Conservation (phyloP, 352 stramenopile species). For the Elongisporangium undulatum region DNA sequence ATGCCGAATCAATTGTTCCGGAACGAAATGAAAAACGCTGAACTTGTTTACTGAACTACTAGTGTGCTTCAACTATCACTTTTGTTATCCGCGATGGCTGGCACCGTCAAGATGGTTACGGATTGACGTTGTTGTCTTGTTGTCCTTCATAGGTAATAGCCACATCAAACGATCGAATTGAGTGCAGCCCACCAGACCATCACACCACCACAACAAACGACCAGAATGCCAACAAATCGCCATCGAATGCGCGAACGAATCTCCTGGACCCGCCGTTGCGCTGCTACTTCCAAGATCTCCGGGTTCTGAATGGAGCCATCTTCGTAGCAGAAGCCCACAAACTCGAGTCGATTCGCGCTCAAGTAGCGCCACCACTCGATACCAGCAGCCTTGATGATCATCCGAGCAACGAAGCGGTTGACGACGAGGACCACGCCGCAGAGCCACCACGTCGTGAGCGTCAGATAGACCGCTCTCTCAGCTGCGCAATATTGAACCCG, state of each 20-base stretch:
- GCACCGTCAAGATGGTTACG: background rate
- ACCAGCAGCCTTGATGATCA: slow-evolving; percentile 38
- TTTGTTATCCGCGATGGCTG: background rate
- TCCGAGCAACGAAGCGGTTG: slow-evolving; percentile 36
- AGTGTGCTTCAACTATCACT: background rate
- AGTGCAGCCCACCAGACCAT: slow-evolving; percentile 6
- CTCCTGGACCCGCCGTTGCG: slow-evolving; percentile 31
- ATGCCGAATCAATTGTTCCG: background rate
- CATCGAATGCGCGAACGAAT: slow-evolving; percentile 35
- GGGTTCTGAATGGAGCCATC: slow-evolving; percentile 31
- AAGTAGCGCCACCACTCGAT: slow-evolving; percentile 57
- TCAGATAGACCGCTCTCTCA: slow-evolving; percentile 61
- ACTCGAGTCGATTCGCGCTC: slow-evolving; percentile 43
- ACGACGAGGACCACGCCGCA: slow-evolving; percentile 36
- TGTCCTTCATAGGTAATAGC: no score
- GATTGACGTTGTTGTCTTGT: background rate
- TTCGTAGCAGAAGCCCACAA: slow-evolving; percentile 53
- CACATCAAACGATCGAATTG: background rate
- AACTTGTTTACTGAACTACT: background rate
- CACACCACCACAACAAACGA: slow-evolving; percentile 9
- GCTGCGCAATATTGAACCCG: slow-evolving; percentile 37
- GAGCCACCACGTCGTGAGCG: slow-evolving; percentile 58
- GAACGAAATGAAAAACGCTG: background rate
- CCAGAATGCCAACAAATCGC: slow-evolving; percentile 24
- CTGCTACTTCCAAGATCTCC: slow-evolving; percentile 25